A percentile compares a stretch with the other conserved stretches of the same genome.
These are phyloP conservation scores for Penicillium daleae DNA, from an alignment of 495 filamentous ascomycete genomes.

Conservation along the genomic window DNA sequence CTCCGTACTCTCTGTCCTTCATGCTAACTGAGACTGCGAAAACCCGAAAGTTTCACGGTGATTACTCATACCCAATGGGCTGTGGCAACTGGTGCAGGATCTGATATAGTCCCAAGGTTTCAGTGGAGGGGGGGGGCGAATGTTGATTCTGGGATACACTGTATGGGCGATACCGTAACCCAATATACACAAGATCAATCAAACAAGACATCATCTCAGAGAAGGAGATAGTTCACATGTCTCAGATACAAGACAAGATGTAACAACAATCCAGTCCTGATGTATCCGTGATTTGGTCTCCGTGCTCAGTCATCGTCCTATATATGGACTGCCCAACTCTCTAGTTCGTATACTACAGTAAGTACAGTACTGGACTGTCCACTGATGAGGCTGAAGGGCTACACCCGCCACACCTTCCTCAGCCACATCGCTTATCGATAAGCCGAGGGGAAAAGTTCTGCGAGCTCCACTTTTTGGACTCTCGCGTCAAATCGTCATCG, in stretches of 20 bases:
- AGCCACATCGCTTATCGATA: constrained; percentile 33
- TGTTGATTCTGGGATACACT: neutral
- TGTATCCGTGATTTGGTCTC: no score
- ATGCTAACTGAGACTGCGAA: neutral
- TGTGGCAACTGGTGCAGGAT: constrained; percentile 3
- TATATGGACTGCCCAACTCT: no score
- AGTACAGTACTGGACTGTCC: neutral
- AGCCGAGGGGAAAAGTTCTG: constrained; percentile 23
- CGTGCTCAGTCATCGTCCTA: no score
- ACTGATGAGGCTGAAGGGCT: neutral
- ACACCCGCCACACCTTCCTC: neutral
- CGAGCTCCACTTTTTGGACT: constrained; percentile 18
- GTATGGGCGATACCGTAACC: neutral
- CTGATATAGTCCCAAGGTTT: constrained; percentile 5
- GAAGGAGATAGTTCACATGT: no score
- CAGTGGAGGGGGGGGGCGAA: constrained; percentile 4
- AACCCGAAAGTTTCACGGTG: neutral
- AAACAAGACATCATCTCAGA: no score
- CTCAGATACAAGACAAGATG: no score
- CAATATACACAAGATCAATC: neutral
- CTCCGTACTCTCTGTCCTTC: no score
- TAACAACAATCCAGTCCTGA: no score
- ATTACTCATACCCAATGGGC: neutral
- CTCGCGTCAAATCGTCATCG: constrained; percentile 13
- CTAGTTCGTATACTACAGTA: neutral